Evolutionary conservation across 2,329 filamentous ascomycete species (phyloP).

Genomic region (Phialocephala subalpina): DNA sequence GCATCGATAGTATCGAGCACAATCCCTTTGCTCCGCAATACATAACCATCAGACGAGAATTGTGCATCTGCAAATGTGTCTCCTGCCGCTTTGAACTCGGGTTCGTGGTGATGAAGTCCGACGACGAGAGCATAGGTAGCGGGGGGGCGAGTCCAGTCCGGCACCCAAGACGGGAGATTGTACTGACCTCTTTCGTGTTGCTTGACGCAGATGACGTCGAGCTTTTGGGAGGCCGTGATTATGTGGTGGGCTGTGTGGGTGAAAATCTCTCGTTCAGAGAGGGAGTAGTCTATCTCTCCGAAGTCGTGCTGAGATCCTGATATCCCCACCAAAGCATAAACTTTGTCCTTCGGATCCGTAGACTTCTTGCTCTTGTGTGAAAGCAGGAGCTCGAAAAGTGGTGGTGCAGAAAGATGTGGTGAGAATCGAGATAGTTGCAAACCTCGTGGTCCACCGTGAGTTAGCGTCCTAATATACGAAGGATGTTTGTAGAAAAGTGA

Average conservation of each 20-base stretch:
- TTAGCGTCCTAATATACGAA: slow-evolving; percentile 33
- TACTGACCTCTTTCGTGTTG: slow-evolving; percentile 28
- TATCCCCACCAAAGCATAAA: slow-evolving; percentile 41
- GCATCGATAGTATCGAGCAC: slow-evolving; percentile 34
- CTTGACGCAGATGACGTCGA: slow-evolving; percentile 41
- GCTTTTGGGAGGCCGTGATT: slow-evolving; percentile 30
- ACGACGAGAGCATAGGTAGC: slow-evolving; percentile 22
- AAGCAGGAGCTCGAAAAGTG: slow-evolving; percentile 38
- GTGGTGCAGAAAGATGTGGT: slow-evolving; percentile 23
- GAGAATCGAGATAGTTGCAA: slow-evolving; percentile 37
- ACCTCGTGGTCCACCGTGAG: slow-evolving; percentile 34
- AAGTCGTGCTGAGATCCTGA: slow-evolving; percentile 31
- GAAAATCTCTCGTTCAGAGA: slow-evolving; percentile 33
- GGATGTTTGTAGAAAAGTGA: slow-evolving; percentile 31
- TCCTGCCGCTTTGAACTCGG: slow-evolving; percentile 34
- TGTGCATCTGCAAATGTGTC: slow-evolving; percentile 23
- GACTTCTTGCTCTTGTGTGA: slow-evolving; percentile 41
- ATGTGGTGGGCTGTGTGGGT: slow-evolving; percentile 38
- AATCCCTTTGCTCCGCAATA: slow-evolving; percentile 32
- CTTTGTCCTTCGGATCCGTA: slow-evolving; percentile 41
- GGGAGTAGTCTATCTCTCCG: slow-evolving; percentile 36
- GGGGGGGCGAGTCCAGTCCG: slow-evolving; percentile 38
- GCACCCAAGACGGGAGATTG: slow-evolving; percentile 37
- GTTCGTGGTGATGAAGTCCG: slow-evolving; percentile 36
- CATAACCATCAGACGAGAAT: slow-evolving; percentile 31